Evolutionary conservation across 495 filamentous ascomycete genomes (phyloP), one percentile per base, ranked within the genome.

Genomic region (Aspergillus asperescens): DNA sequence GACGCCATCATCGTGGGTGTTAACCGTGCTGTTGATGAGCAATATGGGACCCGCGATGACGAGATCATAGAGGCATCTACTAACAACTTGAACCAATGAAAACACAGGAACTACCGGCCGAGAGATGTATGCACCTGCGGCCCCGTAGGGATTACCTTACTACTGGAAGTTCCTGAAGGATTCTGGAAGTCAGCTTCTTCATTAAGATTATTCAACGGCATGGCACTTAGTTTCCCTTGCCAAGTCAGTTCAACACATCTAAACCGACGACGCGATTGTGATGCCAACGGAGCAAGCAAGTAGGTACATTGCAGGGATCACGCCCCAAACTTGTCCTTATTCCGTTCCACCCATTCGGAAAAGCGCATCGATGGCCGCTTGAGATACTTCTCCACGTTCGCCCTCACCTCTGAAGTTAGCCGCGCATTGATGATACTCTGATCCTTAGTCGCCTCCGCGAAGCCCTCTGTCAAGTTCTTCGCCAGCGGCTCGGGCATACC

Each of bases 261-360:
- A n/a, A n/a, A n/a, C n/a, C n/a, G 10, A 27, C 12, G 16, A 35
- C 16, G n/a, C 32, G 5, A 16, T 15, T 35, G 13, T 16, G 4
- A 16, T 10, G 32, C 32, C 25, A 28, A 9, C 25, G 5, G 25
- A n/a, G n/a, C n/a, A n/a, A n/a, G n/a, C 38, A 20, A 40, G 8
- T 38, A 18, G 19, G 38, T 22, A 9, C 9, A 23, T n/a, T n/a
- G n/a, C n/a, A n/a, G n/a, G n/a, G n/a, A 25, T 54, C 43, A 54
- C 22, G 37, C 45, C 7, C 18, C 18, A 24, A 56, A 50, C 28
- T 58, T 53, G 3, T 49, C 58, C 53, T 55, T 62, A 43, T 69
- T 66, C 5, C 9, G 52, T 28, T 52, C 32, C 28, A 62, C 60
- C 63, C 62, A 66, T 18, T 66, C 59, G n/a, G 59, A 32, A n/a